These are phyloP conservation scores for Podosphaera fusca DNA, from an alignment of 2,329 filamentous ascomycete genomes.

Conservation along the genomic window DNA sequence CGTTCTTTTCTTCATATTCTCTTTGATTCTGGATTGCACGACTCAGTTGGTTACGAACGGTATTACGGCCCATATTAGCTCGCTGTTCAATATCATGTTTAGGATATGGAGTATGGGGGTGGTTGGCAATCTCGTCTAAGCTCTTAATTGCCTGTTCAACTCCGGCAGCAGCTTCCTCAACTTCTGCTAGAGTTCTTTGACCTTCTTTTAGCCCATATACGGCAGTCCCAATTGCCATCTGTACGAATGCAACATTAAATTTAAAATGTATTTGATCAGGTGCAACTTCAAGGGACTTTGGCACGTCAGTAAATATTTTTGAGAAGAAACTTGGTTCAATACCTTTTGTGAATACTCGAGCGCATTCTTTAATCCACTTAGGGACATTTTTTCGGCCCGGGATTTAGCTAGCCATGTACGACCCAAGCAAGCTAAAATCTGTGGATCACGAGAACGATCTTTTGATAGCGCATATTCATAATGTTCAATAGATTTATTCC, in stretches of 20 bases:
- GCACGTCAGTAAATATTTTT: neutral
- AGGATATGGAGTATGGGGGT: slow-evolving; percentile 61
- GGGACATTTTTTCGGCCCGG: slow-evolving; percentile 33
- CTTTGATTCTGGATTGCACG: slow-evolving; percentile 63
- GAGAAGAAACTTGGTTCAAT: slow-evolving; percentile 8
- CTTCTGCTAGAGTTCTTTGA: slow-evolving; percentile 55
- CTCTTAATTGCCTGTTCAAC: slow-evolving; percentile 67
- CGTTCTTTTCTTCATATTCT: slow-evolving; percentile 85
- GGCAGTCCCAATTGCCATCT: slow-evolving; percentile 74
- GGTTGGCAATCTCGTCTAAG: slow-evolving; percentile 37
- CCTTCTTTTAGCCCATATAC: slow-evolving; percentile 54
- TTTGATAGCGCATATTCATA: slow-evolving; percentile 59
- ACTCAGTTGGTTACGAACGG: slow-evolving; percentile 77
- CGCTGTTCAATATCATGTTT: slow-evolving; percentile 79
- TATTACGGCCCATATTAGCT: slow-evolving; percentile 92
- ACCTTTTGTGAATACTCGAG: slow-evolving; percentile 42
- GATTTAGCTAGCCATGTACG: slow-evolving; percentile 46
- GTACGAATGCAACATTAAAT: slow-evolving; percentile 95
- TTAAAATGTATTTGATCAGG: slow-evolving; percentile 77
- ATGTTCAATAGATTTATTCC: slow-evolving; percentile 74
- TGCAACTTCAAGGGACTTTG: slow-evolving; percentile 47
- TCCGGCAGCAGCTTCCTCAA: slow-evolving; percentile 57
- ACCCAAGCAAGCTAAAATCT: slow-evolving; percentile 46
- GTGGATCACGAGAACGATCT: slow-evolving; percentile 36
- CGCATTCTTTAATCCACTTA: slow-evolving; percentile 38